These are phyloP conservation scores for Strigomonas culicis DNA, from an alignment of 208 protist genomes.

Conservation along the genomic window DNA sequence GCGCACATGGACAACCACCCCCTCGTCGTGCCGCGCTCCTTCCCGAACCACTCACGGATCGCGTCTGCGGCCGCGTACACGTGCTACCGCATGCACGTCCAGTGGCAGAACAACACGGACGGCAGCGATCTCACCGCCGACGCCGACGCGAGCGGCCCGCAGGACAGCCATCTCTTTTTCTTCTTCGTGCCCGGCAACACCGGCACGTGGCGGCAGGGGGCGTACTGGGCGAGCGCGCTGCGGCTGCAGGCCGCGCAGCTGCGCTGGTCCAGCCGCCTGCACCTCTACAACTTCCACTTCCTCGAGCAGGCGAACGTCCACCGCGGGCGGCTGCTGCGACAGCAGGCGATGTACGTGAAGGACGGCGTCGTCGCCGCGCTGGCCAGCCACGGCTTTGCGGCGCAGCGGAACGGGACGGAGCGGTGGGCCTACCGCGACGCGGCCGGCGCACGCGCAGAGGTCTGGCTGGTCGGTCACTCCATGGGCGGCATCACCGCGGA, in stretches of 20 bases:
- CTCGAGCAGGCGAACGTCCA: not conserved
- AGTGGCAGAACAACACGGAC: no score
- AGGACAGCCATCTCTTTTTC: not conserved
- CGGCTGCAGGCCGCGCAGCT: not conserved
- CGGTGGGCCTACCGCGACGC: not conserved
- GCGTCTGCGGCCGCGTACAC: no score
- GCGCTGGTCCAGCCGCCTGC: not conserved
- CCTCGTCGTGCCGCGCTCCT: no score
- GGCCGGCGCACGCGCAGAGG: not conserved
- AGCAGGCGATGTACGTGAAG: not conserved
- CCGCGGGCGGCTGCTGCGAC: not conserved
- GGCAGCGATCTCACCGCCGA: no score
- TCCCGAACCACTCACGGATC: no score
- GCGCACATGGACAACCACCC: no score
- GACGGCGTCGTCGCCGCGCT: not conserved
- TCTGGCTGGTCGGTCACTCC: not conserved
- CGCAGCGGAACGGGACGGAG: not conserved
- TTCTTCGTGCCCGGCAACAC: not conserved
- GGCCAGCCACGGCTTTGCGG: not conserved
- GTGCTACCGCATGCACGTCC: no score
- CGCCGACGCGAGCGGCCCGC: no score
- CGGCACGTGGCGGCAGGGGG: not conserved
- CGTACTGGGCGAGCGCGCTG: not conserved
- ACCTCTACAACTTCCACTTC: not conserved
- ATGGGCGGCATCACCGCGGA: not conserved